These are phyloP conservation scores for Prunella vulgaris DNA, from an alignment of 257 asterid species.

Conservation along the genomic window DNA sequence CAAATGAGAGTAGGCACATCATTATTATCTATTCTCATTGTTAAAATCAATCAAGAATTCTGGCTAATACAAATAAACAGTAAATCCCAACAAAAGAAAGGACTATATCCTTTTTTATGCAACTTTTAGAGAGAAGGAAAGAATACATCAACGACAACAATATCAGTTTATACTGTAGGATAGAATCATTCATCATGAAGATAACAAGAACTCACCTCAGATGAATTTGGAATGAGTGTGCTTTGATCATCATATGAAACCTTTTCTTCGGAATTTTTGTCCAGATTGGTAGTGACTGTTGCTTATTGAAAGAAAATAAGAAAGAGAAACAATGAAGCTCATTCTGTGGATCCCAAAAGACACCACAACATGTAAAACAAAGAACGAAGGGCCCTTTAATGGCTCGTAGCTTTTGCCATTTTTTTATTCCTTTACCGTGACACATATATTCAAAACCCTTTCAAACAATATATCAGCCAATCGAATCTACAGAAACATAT, in stretches of 20 bases:
- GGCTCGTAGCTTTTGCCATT: not conserved
- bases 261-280: conserved; percentile 31
- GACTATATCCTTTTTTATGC: not conserved
- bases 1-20: not conserved
- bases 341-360: not conserved
- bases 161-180: not conserved
- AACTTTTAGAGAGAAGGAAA: no score
- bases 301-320: conserved; percentile 10
- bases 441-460: not conserved
- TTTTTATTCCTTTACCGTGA: not conserved
- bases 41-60: not conserved
- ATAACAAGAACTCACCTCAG: conserved; percentile 43
- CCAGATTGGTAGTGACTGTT: conserved; percentile 28
- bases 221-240: conserved; percentile 39
- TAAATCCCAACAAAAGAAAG: not conserved
- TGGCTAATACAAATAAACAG: conserved; percentile 1
- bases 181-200: not conserved
- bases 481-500: not conserved
- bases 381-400: not conserved
- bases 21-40: no score
- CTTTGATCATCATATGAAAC: conserved; percentile 28
- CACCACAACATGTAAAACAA: not conserved
- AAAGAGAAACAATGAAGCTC: not conserved
- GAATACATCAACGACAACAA: no score
- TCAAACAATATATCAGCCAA: not conserved